These are phyloP conservation scores for Bipolaris gigantea DNA, from an alignment of 2,329 filamentous ascomycete genomes.

Conservation along the genomic window DNA sequence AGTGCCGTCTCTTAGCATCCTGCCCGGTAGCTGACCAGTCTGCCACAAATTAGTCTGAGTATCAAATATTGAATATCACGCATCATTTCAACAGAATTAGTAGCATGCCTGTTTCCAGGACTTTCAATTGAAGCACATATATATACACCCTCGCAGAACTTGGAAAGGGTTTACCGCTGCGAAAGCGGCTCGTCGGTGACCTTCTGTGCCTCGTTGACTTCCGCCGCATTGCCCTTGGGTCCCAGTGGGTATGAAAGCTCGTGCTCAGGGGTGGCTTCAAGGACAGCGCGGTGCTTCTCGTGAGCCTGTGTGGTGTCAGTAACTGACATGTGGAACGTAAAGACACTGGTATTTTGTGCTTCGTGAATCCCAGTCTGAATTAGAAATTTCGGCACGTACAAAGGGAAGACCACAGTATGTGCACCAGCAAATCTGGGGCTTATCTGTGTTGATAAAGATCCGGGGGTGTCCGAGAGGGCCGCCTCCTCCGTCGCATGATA, in stretches of 20 bases:
- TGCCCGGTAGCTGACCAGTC: neutral
- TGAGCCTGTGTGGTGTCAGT: slow-evolving; percentile 66
- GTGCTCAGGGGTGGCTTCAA: slow-evolving; percentile 78
- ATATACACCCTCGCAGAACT: slow-evolving; percentile 26
- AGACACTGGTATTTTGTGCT: neutral
- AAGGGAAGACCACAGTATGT: slow-evolving; percentile 92
- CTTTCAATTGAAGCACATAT: slow-evolving; percentile 27
- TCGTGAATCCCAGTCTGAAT: too few relatives aligned
- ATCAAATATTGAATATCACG: neutral
- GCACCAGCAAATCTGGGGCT: slow-evolving; percentile 88
- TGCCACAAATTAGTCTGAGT: neutral
- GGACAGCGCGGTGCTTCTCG: slow-evolving; percentile 81
- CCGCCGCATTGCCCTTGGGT: slow-evolving; percentile 60
- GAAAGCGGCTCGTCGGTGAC: slow-evolving; percentile 62
- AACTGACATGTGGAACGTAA: neutral
- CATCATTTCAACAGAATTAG: neutral
- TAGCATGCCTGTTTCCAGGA: neutral
- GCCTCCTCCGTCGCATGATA: slow-evolving; percentile 89
- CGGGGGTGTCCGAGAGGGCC: slow-evolving; percentile 86
- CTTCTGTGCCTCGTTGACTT: slow-evolving; percentile 61
- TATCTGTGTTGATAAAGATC: slow-evolving; percentile 98
- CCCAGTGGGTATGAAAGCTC: slow-evolving; percentile 79
- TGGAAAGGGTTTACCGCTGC: slow-evolving; percentile 54
- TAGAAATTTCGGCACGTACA: slow-evolving; percentile 60
- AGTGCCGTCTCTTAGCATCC: neutral